A percentile compares a stretch with the other conserved stretches of the same genome.
These are phyloP conservation scores for Chlamydomonas incerta DNA, from an alignment of 139 green algal species.

Conservation along the genomic window DNA sequence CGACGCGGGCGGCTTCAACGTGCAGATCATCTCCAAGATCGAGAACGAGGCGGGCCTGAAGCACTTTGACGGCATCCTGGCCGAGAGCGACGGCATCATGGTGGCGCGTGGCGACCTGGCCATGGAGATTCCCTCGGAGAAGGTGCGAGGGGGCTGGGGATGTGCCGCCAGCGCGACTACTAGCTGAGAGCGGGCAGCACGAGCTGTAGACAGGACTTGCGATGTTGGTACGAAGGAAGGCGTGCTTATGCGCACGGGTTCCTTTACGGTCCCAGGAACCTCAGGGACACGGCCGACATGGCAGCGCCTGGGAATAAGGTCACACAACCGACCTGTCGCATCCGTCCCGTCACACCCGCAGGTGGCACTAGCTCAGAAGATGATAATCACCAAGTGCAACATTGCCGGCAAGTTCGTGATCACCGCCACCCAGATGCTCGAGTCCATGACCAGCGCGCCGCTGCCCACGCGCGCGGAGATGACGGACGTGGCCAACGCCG, in stretches of 20 bases:
- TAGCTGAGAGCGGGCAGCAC: no score
- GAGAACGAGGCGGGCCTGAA: conserved; percentile 78
- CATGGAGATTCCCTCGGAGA: conserved; percentile 70
- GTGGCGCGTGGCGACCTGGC: conserved; percentile 74
- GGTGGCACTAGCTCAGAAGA: conserved; percentile 69
- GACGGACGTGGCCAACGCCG: conserved; percentile 76
- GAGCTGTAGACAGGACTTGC: no score
- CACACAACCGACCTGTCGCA: no score
- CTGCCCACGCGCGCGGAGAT: conserved; percentile 72
- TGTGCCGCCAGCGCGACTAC: no score
- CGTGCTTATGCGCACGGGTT: no score
- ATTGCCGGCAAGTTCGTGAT: conserved; percentile 66
- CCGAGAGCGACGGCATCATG: conserved; percentile 79
- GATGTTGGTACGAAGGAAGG: no score
- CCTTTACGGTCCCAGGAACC: no score
- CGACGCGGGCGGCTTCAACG: conserved; percentile 54
- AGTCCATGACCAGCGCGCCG: conserved; percentile 69
- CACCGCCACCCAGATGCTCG: conserved; percentile 61
- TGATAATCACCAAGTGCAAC: conserved; percentile 74
- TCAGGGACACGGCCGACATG: no score
- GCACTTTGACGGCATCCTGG: conserved; percentile 70
- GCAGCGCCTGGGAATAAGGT: no score
- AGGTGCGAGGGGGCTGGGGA: conserved; percentile 14
- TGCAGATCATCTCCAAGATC: conserved; percentile 88
- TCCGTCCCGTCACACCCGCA: not conserved